Base-by-base conservation (phyloP, 768 basidiomycete genomes). In the Candolleomyces efflorescens region DNA sequence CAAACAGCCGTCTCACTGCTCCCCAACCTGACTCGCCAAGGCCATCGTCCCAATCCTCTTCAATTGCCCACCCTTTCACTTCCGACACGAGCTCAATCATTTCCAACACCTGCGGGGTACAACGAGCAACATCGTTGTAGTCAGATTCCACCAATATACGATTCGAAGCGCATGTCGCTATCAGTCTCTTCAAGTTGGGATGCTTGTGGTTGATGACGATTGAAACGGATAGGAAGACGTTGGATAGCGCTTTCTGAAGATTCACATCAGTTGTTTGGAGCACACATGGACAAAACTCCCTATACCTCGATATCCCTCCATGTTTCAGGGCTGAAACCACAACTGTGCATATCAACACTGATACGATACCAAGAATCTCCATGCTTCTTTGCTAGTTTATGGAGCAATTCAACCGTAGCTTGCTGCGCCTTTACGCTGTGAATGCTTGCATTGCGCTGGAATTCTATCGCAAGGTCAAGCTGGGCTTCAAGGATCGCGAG, bases 281-380 rank as follows among this genome's bases (percentile, higher is more conserved):
- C 2, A 15, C 11, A 3, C 38, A 23, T 36, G 20, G 39, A 46
- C 2, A 12, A 55, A 20, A 47, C 12, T 47, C 41, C 46, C 66
- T 80, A 53, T 73, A 86, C 93, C 83, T 94, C 87, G 45, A 96
- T 79, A 49, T 80, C 78, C 55, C 70, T 73, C 85, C 90, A 91
- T 38, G 81, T 84, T 66, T 95, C 82, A 6, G 85, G 76, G 59
- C 89, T 92, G 62, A 94, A 72, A 0, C 92, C 91, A 66, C 93
- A 98, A 47, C 89, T 92, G 69, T 99, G 96, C 63, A 99, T 69
- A 68, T 96, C 94, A 48, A 98, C 71, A 64, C 86, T 95, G 67
- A 97, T 85, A 18, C 67, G 68, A 50, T 74, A 71, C 81, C 89
- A 94, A 22, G 69, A 72, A 7, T 74, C 68, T 5, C 83, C 82